Conservation (phyloP, 2,329 filamentous ascomycete species). For the Microcyclosporella mali region DNA sequence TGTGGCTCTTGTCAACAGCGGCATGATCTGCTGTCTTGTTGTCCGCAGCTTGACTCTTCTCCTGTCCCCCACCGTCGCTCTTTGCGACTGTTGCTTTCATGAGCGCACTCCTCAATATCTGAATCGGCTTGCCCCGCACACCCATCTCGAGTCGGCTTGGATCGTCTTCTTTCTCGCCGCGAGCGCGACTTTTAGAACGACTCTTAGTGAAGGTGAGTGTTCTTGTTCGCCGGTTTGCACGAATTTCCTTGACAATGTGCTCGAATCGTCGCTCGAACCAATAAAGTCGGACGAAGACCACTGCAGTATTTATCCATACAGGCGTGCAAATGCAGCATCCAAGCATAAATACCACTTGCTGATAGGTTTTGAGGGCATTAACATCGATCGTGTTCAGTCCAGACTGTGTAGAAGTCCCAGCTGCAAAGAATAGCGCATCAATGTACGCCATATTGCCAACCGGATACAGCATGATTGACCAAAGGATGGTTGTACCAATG, state of each 20-base stretch:
- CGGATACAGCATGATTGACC: constrained; percentile 68
- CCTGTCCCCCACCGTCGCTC: constrained; percentile 36
- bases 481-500: constrained; percentile 63
- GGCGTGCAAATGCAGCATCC: constrained; percentile 71
- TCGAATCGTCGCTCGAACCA: constrained; percentile 98
- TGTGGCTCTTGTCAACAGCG: constrained; percentile 4
- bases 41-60: constrained; percentile 41
- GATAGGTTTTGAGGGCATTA: constrained; percentile 43
- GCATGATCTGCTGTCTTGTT: constrained; percentile 10
- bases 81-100: constrained; percentile 37
- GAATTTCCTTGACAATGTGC: constrained; percentile 68
- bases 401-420: constrained; percentile 81
- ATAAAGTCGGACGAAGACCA: constrained; percentile 88
- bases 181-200: constrained; percentile 16
- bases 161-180: constrained; percentile 33
- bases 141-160: constrained; percentile 52
- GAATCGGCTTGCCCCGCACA: constrained; percentile 60
- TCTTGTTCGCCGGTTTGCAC: constrained; percentile 58
- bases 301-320: constrained; percentile 74
- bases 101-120: constrained; percentile 46
- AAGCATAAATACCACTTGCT: constrained; percentile 61
- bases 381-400: constrained; percentile 71
- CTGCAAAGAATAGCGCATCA: constrained; percentile 83
- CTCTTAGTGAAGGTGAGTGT: constrained; percentile 52
- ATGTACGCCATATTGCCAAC: constrained; percentile 64